Evolutionary conservation across 495 filamentous ascomycete species (phyloP), one percentile per base, ranked within the genome.

Genomic region (Penicillium subrubescens): DNA sequence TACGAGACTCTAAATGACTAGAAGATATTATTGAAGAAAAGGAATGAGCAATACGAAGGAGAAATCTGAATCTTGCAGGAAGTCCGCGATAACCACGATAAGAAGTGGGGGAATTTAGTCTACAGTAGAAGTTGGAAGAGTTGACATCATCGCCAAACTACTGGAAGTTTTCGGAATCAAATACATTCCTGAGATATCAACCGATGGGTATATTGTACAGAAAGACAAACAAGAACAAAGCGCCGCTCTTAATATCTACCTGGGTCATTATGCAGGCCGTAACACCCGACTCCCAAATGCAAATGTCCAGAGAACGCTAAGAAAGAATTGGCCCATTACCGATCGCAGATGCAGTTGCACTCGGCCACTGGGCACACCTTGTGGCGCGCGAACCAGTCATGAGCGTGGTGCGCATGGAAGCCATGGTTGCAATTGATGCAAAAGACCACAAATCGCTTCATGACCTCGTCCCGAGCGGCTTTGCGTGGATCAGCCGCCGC

Each of bases 401-500:
- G 81, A 12, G 93, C 92, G 76, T 98, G 95, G 68, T 94, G 88
- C 15, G 90, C 87, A 75, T 99, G 95, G 71, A 91, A 88, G 14
- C 92, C 92, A 79, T 99, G 95, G 69, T 91, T 90, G 73, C 95
- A 99, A 62, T 85, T 85, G 43, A 93, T 86, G 68, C 95, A 99
- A 71, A 97, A 96, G 0, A 88, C 89, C 52, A 94, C 84, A 58
- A 87, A 83, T 34, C 80, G 74, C 44, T 75, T 73, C 79, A 84
- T 79, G 11, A 80, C 34, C 17, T 83, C 81, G 10, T 65, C 65
- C 44, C 77, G 73, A 0, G 64, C 71, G 4, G 68, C 67, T 37
- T 71, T 74, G 27, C 70, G 72, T 21, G 71, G 27, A 33, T 69
- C 74, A 23, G 78, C 66, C 46, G 79, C 72, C 8, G 81, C 82